Percentiles rank a stretch among this genome's conserved stretches.
These are phyloP conservation scores for Cercophora samala DNA, from an alignment of 495 filamentous ascomycete species.

Conservation along the genomic window DNA sequence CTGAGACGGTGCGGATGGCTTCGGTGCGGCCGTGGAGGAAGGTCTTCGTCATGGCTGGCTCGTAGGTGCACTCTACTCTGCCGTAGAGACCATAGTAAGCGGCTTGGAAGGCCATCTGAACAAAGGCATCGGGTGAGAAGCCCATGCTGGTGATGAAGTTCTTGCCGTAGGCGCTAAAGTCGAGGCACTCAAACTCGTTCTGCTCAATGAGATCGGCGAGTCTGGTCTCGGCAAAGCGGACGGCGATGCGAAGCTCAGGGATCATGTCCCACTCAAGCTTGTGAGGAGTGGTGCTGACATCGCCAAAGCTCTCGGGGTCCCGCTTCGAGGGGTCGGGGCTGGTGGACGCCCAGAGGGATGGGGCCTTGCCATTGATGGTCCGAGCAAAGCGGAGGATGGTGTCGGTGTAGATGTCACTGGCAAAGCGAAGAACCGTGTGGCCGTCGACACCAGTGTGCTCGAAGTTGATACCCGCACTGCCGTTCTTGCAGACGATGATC, in stretches of 20 bases:
- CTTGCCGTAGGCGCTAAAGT: slow-evolving; percentile 87
- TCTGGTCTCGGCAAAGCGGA: slow-evolving; percentile 93
- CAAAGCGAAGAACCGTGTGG: slow-evolving; percentile 93
- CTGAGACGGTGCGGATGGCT: slow-evolving; percentile 81
- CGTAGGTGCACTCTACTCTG: slow-evolving; percentile 88
- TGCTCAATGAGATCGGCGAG: slow-evolving; percentile 94
- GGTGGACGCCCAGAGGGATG: slow-evolving; percentile 83
- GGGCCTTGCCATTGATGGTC: slow-evolving; percentile 93
- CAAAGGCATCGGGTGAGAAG: slow-evolving; percentile 94
- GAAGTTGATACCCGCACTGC: slow-evolving; percentile 96
- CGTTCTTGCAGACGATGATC: slow-evolving; percentile 99
- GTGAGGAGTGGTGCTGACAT: slow-evolving; percentile 89
- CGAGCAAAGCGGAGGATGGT: slow-evolving; percentile 94
- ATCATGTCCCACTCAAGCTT: slow-evolving; percentile 98
- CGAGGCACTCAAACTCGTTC: slow-evolving; percentile 90
- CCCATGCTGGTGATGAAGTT: slow-evolving; percentile 97
- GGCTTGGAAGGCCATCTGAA: slow-evolving; percentile 99
- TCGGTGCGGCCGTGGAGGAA: slow-evolving; percentile 93
- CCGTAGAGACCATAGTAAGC: slow-evolving; percentile 98
- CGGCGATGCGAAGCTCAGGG: slow-evolving; percentile 83
- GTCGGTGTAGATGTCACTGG: slow-evolving; percentile 94
- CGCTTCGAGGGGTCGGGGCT: slow-evolving; percentile 93
- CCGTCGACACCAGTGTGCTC: slow-evolving; percentile 98
- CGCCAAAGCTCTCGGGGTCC: slow-evolving; percentile 89
- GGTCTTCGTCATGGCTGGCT: slow-evolving; percentile 96